phyloP scores from a whole-genome alignment of 331 rosid genomes.

The Quercus tomentella region DNA sequence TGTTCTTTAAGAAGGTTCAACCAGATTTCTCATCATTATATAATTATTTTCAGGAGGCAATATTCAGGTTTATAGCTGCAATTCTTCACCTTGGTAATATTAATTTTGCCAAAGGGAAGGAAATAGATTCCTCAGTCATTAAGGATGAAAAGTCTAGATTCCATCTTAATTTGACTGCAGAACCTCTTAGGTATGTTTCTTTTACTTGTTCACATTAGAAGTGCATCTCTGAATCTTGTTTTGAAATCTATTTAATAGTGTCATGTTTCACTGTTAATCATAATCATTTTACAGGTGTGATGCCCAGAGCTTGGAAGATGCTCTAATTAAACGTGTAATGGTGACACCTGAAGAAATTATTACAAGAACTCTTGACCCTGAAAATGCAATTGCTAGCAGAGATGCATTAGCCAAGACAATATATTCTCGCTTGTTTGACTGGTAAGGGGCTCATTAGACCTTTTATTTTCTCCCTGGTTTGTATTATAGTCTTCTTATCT shows the following conservation, averaged over 20 bases:
- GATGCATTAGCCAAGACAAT: constrained; percentile 97
- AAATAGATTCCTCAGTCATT: constrained; percentile 82
- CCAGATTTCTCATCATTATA: not conserved
- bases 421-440: constrained; percentile 90
- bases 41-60: constrained; percentile 67
- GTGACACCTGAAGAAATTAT: constrained; percentile 96
- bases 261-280: too few species aligned
- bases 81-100: constrained; percentile 90
- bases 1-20: too few species aligned
- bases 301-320: constrained; percentile 88
- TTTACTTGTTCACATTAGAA: not conserved
- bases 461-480: too few species aligned
- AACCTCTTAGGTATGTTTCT: constrained; percentile 64
- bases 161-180: too few species aligned
- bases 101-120: constrained; percentile 92
- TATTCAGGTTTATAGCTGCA: constrained; percentile 91
- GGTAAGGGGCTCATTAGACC: constrained; percentile 42
- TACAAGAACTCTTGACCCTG: constrained; percentile 94
- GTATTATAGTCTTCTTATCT: too few species aligned
- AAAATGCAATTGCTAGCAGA: constrained; percentile 82
- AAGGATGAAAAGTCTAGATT: constrained; percentile 87
- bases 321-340: too few species aligned
- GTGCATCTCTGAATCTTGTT: too few species aligned
- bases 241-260: too few species aligned
- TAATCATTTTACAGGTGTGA: constrained; percentile 45